phyloP scores from a whole-genome alignment of 2,329 filamentous ascomycete genomes.

The Diaporthe humulicola region DNA sequence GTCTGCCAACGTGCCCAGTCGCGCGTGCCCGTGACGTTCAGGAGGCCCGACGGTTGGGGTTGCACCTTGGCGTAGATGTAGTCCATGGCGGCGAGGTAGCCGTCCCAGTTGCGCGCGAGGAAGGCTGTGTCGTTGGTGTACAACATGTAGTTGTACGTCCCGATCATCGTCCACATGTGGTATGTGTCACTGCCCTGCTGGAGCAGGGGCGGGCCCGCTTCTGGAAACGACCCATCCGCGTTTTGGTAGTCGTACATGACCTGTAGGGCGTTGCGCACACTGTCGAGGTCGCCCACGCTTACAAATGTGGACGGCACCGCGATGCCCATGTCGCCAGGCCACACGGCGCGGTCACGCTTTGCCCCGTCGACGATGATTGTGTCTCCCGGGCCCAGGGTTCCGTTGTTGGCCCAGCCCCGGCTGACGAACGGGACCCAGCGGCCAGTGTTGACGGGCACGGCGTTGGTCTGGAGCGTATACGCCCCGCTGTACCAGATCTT shows the following conservation, averaged over 20 bases:
- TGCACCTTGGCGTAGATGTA: constrained; percentile 46
- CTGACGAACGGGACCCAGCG: constrained; percentile 53
- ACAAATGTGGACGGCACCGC: constrained; percentile 63
- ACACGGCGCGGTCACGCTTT: constrained; percentile 68
- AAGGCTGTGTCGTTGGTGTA: constrained; percentile 62
- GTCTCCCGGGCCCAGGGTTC: constrained; percentile 48
- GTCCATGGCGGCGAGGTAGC: constrained; percentile 48
- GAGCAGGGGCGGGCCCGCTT: constrained; percentile 60
- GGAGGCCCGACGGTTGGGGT: constrained; percentile 50
- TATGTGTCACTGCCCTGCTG: constrained; percentile 51
- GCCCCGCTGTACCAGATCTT: constrained; percentile 66
- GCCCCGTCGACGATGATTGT: constrained; percentile 62
- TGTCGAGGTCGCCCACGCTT: constrained; percentile 62
- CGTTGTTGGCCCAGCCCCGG: constrained; percentile 55
- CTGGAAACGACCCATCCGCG: constrained; percentile 60
- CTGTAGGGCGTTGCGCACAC: constrained; percentile 60
- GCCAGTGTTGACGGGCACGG: constrained; percentile 48
- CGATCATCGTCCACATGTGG: constrained; percentile 62
- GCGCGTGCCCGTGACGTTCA: constrained; percentile 62
- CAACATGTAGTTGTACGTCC: constrained; percentile 68
- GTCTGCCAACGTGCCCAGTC: constrained; percentile 66
- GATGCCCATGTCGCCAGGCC: constrained; percentile 71
- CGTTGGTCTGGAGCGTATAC: constrained; percentile 57
- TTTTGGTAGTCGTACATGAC: constrained; percentile 56
- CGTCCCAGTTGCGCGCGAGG: constrained; percentile 50